phyloP scores from a whole-genome alignment of 345 rosid species.

The Hypericum perforatum region DNA sequence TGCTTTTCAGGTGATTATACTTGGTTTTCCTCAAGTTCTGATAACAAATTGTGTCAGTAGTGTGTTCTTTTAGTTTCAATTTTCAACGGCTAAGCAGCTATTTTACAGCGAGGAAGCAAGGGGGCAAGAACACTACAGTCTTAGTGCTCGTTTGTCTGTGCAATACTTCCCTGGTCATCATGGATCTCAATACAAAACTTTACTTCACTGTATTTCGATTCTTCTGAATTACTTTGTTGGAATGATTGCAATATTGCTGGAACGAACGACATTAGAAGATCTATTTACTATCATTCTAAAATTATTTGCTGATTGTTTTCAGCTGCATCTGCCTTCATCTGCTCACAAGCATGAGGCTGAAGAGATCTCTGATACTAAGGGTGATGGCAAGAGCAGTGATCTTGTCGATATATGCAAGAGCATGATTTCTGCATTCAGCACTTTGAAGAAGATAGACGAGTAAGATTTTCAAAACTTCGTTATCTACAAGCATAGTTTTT shows the following conservation, averaged over 20 bases:
- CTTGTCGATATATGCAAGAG: slow-evolving; percentile 47
- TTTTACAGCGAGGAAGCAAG: too few species aligned
- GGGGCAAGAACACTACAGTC: too few species aligned
- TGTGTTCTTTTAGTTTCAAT: background rate
- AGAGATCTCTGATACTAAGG: slow-evolving; percentile 11
- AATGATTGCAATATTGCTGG: too few species aligned
- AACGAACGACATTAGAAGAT: too few species aligned
- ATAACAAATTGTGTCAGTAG: too few species aligned
- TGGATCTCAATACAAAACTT: background rate
- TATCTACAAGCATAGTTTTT: background rate
- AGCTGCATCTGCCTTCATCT: slow-evolving; percentile 49
- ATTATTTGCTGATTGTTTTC: slow-evolving; percentile 10
- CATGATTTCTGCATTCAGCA: slow-evolving; percentile 45
- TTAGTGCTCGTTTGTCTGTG: too few species aligned
- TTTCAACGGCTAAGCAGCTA: background rate
- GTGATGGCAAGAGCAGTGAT: slow-evolving; percentile 21
- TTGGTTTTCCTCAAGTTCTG: background rate
- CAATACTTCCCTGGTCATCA: too few species aligned
- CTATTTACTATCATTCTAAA: too few species aligned
- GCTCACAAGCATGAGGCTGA: slow-evolving; percentile 12
- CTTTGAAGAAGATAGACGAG: slow-evolving; percentile 37
- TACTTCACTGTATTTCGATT: background rate
- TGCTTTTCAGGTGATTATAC: slow-evolving; percentile 53
- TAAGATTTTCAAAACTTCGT: slow-evolving; percentile 24
- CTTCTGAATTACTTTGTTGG: slow-evolving; percentile 1